Evolutionary conservation across 2,329 filamentous ascomycete species (phyloP).

Genomic region (Diaporthe vaccinii): DNA sequence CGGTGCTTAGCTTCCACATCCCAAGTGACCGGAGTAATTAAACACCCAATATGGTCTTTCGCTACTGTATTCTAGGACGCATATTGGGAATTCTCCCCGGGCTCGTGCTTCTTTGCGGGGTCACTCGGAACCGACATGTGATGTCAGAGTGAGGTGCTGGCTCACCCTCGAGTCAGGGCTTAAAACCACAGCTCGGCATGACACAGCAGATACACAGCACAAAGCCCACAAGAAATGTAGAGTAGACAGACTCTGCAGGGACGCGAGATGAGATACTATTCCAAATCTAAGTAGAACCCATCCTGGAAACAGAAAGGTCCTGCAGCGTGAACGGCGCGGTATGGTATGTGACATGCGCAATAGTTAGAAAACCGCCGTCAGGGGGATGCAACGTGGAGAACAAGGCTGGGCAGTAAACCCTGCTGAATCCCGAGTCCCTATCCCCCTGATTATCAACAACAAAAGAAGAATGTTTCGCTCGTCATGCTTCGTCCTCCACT

Average conservation of each 20-base stretch:
- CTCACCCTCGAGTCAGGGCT: neutral
- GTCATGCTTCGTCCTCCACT: neutral
- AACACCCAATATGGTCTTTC: neutral
- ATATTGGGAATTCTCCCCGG: no score
- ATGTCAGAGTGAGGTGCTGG: neutral
- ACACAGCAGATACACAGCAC: neutral
- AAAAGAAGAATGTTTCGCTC: conserved; percentile 13
- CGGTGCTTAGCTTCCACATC: neutral
- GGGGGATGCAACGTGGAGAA: neutral
- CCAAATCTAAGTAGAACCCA: conserved; percentile 10
- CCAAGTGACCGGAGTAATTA: neutral
- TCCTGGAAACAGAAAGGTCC: neutral
- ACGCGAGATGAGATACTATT: conserved; percentile 10
- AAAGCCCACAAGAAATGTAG: neutral
- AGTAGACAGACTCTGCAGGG: neutral
- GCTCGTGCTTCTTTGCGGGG: neutral
- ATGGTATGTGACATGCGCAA: conserved; percentile 18
- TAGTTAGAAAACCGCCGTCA: neutral
- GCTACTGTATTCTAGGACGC: no score
- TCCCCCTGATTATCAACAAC: neutral
- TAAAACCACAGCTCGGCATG: neutral
- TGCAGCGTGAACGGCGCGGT: neutral
- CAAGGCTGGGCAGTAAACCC: neutral
- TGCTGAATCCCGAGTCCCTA: neutral
- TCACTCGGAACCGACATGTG: neutral